These are phyloP conservation scores for Euphorbia peplus DNA, from an alignment of 345 rosid species.

Conservation along the genomic window DNA sequence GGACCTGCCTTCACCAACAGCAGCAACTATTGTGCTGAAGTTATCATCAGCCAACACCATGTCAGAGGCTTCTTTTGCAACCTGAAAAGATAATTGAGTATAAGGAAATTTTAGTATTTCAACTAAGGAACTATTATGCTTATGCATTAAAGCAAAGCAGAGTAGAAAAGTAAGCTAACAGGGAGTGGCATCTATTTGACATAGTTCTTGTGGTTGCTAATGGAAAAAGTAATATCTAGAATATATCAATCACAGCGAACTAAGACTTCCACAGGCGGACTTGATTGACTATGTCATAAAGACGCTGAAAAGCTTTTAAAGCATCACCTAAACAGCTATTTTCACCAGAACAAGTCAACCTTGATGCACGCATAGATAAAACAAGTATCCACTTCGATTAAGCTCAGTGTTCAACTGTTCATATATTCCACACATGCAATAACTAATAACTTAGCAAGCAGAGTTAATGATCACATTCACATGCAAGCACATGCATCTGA, in stretches of 20 bases:
- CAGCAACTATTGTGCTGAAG: constrained; percentile 91
- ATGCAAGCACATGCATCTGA: not conserved
- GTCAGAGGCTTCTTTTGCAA: constrained; percentile 97
- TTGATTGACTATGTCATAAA: not conserved
- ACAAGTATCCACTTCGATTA: not conserved
- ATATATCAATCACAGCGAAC: not conserved
- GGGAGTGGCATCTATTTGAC: not conserved
- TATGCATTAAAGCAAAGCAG: not conserved
- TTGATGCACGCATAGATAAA: not conserved
- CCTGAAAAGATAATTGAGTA: constrained; percentile 39
- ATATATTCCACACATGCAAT: not conserved
- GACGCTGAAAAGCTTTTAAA: not conserved
- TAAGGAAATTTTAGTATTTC: not conserved
- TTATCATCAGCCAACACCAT: constrained; percentile 99
- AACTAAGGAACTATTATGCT: not conserved
- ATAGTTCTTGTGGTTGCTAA: not conserved
- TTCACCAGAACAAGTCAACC: not conserved
- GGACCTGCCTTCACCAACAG: constrained; percentile 97
- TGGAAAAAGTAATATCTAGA: not conserved
- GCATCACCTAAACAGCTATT: not conserved
- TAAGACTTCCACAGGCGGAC: not conserved
- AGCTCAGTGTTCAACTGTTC: not conserved
- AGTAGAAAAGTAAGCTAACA: not conserved
- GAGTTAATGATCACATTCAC: not conserved
- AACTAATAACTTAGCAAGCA: not conserved